Base-by-base conservation (phyloP, 2,329 filamentous ascomycete genomes). In the Pyrenophora teres region DNA sequence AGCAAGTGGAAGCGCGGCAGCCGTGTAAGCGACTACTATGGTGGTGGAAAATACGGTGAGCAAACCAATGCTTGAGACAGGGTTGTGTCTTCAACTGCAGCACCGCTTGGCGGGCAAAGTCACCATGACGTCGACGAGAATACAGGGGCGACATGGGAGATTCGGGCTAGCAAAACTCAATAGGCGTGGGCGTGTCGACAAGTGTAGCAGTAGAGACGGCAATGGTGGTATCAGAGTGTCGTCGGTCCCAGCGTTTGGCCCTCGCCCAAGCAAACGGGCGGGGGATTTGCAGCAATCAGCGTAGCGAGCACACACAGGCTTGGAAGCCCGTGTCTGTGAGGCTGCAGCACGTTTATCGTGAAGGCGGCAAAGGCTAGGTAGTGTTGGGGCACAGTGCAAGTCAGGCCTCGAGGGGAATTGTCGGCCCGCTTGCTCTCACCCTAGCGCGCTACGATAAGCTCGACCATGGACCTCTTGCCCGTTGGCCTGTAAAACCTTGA, bases 401-500 rank as follows among this genome's bases (percentile, higher is more conserved):
- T 47, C 49, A 42, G 43, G 35, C 33, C 46, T 36, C 46, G 53
- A 59, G 54, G 56, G 52, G 52, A 56, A 57, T 51, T 37, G 48
- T 48, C 59, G 56, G 59, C 49, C 59, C 59, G 59, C 52, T 55
- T 52, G 52, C 56, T 55, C 44, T 50, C 51, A 51, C 43, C 27
- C 47, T 59, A 61, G 53, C 54, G 52, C 49, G 30, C 42, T 47
- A 32, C 56, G 52, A 58, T 58, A 62, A 60, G 57, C 57, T 59
- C 42, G 27, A 30, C 27, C 46, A 45, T 36, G 44, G 38, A 21
- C 37, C 40, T 36, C 32, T 44, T 46, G 48, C 54, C 54, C 42
- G 50, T 40, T 52, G 50, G 47, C 41, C 46, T 30, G 52, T 48
- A 62, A 52, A 62, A 62, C 56, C 60, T 57, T 49, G 53, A 55